Base-by-base conservation (phyloP, 2,329 filamentous ascomycete species). In the Clonostachys chloroleuca region DNA sequence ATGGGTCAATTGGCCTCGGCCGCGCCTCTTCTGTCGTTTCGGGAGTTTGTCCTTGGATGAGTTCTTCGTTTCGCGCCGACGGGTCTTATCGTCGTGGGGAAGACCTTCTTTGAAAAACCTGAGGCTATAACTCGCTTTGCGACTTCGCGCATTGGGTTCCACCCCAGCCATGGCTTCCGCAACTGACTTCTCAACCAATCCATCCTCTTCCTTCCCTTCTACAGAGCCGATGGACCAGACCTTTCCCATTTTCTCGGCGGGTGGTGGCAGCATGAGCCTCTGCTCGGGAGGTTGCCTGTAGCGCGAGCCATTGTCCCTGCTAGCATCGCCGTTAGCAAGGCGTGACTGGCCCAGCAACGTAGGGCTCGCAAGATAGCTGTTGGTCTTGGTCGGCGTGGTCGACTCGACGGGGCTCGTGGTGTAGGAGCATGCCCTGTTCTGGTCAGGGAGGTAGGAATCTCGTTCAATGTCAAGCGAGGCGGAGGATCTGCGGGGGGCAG, bases 81-180 rank as follows among this genome's bases (percentile, higher is more conserved):
- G 78, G 40, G 64, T 59, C 57, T 77, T 78, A 41, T 84, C 80
- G 46, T 83, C 77, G 4, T 63, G 59, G n/a, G 80, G 80, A 16
- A 84, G 65, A 34, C 80, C 82, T 61, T 86, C 81, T 51, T 81
- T 83, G 69, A 86, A 86, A 56, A 86, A 83, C 3, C 83, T 74
- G 49, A 86, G 66, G 53, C 80, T 84, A 61, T 86, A 82, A 56
- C 81, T 86, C 37, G 83, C 78, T 62, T 86, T 86, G 54, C 83
- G 78, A 56, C 82, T 88, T 46, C 83, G 78, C 42, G 78, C 77
- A 57, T 79, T 83, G 55, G 73, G 80, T 55, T 84, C 81, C n/a
- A 77, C 68, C 3, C 81, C 80, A 16, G 78, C 74, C 58, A 84
- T 70, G 30, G 78, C 78, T 52, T 84, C 80, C 6, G 78, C 72